These are phyloP conservation scores for Anacardium occidentale DNA, from an alignment of 345 rosid genomes.

Conservation along the genomic window DNA sequence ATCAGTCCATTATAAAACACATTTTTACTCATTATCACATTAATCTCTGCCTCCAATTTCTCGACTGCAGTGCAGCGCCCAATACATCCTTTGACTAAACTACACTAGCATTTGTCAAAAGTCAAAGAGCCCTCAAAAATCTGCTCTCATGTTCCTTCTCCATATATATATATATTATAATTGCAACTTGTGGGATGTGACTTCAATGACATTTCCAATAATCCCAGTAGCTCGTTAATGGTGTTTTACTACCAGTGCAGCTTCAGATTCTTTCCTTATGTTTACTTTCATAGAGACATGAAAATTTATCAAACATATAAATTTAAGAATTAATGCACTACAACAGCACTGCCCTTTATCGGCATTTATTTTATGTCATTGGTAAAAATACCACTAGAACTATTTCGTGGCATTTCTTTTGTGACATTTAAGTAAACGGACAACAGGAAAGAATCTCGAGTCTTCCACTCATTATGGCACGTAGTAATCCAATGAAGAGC, in stretches of 20 bases:
- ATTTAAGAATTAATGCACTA: no score
- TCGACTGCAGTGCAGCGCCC: no score
- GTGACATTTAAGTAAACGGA: no score
- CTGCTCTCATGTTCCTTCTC: no score
- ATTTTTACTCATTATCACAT: no score
- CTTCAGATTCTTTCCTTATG: not conserved
- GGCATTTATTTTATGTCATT: no score
- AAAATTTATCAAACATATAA: not conserved
- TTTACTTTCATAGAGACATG: not conserved
- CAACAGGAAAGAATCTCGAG: not conserved
- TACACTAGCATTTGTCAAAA: not conserved
- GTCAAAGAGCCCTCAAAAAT: not conserved
- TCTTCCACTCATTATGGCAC: conserved; percentile 3
- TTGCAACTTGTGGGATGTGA: not conserved
- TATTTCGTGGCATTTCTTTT: no score
- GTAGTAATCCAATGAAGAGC: not conserved
- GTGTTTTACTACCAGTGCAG: not conserved
- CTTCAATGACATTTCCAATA: not conserved
- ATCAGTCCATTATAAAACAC: not conserved
- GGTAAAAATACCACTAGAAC: no score
- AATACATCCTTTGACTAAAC: no score
- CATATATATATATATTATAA: no score
- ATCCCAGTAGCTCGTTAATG: not conserved
- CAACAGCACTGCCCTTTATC: no score
- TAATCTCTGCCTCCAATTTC: no score